Percentiles rank a stretch among this genome's conserved stretches.
phyloP scores from a whole-genome alignment of 2,329 filamentous ascomycete genomes.

The Capronia americana region DNA sequence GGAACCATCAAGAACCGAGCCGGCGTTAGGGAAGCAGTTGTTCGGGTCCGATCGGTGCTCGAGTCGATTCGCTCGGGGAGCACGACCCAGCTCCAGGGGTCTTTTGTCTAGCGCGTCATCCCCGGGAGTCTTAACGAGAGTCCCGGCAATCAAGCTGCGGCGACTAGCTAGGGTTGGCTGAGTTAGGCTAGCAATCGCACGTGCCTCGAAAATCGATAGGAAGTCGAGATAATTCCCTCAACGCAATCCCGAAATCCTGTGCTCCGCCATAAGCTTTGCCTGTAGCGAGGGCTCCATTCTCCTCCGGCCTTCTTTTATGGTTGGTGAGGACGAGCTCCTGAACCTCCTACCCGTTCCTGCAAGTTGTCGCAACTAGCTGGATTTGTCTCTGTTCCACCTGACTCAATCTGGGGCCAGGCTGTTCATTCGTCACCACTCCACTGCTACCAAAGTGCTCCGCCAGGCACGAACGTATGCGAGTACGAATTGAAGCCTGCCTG shows the following conservation, averaged over 20 bases:
- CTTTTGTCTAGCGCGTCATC: slow-evolving; percentile 5
- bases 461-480: slow-evolving; percentile 37
- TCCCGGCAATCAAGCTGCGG: not conserved
- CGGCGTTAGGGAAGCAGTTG: not conserved
- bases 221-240: slow-evolving; percentile 29
- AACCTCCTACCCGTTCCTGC: slow-evolving; percentile 30
- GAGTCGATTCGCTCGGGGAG: slow-evolving; percentile 2
- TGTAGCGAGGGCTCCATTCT: not conserved
- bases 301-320: slow-evolving; percentile 19
- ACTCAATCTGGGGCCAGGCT: slow-evolving; percentile 21
- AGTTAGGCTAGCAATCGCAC: not conserved
- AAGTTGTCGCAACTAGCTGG: slow-evolving; percentile 24
- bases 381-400: slow-evolving; percentile 31
- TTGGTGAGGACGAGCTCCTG: slow-evolving; percentile 23
- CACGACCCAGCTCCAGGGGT: not conserved
- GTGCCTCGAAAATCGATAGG: slow-evolving; percentile 6
- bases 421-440: slow-evolving; percentile 29
- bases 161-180: not conserved
- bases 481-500: slow-evolving; percentile 28
- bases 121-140: not conserved
- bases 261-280: slow-evolving; percentile 12
- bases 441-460: slow-evolving; percentile 26
- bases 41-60: slow-evolving; percentile 6
- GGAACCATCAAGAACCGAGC: not conserved
- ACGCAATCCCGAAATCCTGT: slow-evolving; percentile 18